These are phyloP conservation scores for Monosporozyma siamensis DNA, from an alignment of 805 yeast species.

Conservation along the genomic window DNA sequence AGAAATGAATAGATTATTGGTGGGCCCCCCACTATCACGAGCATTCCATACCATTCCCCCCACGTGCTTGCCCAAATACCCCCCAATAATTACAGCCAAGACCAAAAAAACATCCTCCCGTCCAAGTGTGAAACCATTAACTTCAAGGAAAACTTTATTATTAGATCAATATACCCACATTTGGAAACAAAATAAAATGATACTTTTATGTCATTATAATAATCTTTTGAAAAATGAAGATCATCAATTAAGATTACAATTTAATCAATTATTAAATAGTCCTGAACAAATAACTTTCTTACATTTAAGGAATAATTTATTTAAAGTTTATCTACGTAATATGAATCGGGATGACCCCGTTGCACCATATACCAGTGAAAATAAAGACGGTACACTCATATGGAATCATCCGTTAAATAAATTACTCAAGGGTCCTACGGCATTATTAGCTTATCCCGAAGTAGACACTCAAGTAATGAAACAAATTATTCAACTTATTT, in stretches of 20 bases:
- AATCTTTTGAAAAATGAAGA: slow-evolving; percentile 66
- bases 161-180: slow-evolving; percentile 70
- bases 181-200: slow-evolving; percentile 56
- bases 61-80: background rate
- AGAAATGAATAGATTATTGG: too few species aligned
- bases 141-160: slow-evolving; percentile 77
- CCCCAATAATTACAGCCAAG: slow-evolving; percentile 1
- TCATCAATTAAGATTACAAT: slow-evolving; percentile 48
- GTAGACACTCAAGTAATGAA: slow-evolving; percentile 64
- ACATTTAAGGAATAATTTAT: slow-evolving; percentile 57
- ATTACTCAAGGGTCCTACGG: slow-evolving; percentile 78
- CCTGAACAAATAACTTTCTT: slow-evolving; percentile 62
- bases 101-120: too few species aligned
- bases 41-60: too few species aligned
- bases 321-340: slow-evolving; percentile 69
- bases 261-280: slow-evolving; percentile 25
- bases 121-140: slow-evolving; percentile 50
- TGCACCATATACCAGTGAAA: slow-evolving; percentile 31
- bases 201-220: slow-evolving; percentile 78
- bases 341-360: slow-evolving; percentile 60
- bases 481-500: slow-evolving; percentile 50
- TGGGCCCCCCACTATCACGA: too few species aligned
- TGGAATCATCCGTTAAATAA: slow-evolving; percentile 59
- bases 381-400: slow-evolving; percentile 28
- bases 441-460: slow-evolving; percentile 57